A percentile compares a stretch with the other conserved stretches of the same genome.
phyloP scores from a whole-genome alignment of 805 yeast species.

The Metschnikowia noctiluminum region DNA sequence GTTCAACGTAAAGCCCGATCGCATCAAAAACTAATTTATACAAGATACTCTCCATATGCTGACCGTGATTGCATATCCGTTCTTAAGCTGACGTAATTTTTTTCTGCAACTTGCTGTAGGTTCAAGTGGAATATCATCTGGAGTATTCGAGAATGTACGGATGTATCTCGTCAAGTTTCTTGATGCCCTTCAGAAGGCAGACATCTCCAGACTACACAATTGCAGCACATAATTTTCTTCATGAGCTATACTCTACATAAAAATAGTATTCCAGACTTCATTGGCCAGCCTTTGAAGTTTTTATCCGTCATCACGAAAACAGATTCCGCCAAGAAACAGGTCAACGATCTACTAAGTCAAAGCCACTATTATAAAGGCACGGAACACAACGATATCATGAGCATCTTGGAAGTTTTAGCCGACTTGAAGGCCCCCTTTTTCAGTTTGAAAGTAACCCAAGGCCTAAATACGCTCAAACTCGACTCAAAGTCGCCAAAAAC shows the following conservation, averaged over 20 bases:
- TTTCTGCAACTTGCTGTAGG: too few species aligned
- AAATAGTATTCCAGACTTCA: conserved; percentile 7
- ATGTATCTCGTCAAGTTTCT: too few species aligned
- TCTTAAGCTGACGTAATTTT: too few species aligned
- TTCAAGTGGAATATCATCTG: too few species aligned
- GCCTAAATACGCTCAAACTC: conserved; percentile 2
- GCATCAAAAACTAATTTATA: too few species aligned
- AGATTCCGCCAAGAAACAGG: background rate
- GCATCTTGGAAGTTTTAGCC: background rate
- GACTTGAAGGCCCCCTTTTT: background rate
- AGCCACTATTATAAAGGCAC: conserved; percentile 1
- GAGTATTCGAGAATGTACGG: too few species aligned
- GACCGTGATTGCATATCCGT: too few species aligned
- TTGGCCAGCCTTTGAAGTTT: conserved; percentile 9
- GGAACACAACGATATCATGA: background rate
- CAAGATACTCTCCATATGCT: too few species aligned
- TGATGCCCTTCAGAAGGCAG: background rate
- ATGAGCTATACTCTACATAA: background rate
- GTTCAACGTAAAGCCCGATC: too few species aligned
- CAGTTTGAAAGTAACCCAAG: conserved; percentile 1
- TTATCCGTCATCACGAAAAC: conserved; percentile 9
- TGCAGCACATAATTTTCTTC: too few species aligned
- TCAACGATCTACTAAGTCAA: background rate
- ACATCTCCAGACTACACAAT: background rate
- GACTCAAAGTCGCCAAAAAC: conserved; percentile 3